phyloP scores from a whole-genome alignment of 805 yeast species.

The Saturnispora zaruensis region DNA sequence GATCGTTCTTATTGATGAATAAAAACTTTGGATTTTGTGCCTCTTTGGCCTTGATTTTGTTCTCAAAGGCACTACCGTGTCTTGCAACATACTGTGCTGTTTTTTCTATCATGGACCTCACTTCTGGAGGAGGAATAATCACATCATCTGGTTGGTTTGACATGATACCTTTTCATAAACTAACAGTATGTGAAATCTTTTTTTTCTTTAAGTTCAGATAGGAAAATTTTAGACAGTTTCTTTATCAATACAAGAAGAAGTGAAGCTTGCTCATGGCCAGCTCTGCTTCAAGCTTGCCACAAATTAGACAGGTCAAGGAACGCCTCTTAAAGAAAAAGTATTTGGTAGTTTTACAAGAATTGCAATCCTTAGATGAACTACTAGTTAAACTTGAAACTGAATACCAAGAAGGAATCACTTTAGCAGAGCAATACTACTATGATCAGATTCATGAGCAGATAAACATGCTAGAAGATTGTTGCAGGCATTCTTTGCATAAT shows the following conservation, averaged over 20 bases:
- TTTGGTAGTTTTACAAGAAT: background rate
- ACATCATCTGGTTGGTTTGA: slow-evolving; percentile 30
- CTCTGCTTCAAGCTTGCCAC: background rate
- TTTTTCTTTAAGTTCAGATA: background rate
- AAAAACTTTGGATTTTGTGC: slow-evolving; percentile 45
- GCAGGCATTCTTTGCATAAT: background rate
- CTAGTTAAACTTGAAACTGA: background rate
- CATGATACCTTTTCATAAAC: background rate
- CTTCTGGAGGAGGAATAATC: slow-evolving; percentile 46
- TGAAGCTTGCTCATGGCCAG: background rate
- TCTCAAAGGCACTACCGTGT: slow-evolving; percentile 62
- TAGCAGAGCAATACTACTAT: background rate
- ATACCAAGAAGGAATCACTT: background rate
- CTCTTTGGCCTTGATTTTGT: slow-evolving; percentile 41
- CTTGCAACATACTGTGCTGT: slow-evolving; percentile 63
- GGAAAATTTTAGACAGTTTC: background rate
- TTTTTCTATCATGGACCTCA: slow-evolving; percentile 50
- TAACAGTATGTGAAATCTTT: background rate
- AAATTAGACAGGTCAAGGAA: background rate
- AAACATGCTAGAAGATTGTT: background rate
- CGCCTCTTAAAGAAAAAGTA: background rate
- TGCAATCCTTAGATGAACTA: background rate
- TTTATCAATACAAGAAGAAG: background rate
- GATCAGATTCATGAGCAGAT: background rate
- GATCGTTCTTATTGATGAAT: slow-evolving; percentile 50